Percentiles rank a stretch among this genome's conserved stretches.
These are phyloP conservation scores for Elasticomyces elasticus DNA, from an alignment of 495 filamentous ascomycete genomes.

Conservation along the genomic window DNA sequence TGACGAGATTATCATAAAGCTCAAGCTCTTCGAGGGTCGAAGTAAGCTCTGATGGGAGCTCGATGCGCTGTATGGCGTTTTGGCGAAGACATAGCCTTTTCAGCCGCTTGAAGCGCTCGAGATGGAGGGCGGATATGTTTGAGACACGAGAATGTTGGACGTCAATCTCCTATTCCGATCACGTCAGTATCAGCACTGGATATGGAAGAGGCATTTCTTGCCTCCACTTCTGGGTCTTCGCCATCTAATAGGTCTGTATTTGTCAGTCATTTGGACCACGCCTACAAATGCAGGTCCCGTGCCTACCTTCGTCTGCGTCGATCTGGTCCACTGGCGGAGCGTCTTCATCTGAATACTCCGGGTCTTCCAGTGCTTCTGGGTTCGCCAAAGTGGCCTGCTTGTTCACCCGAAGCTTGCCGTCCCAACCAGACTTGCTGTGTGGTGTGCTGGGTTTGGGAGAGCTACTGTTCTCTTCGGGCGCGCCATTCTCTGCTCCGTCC, in stretches of 20 bases:
- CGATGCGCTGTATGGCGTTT: constrained; percentile 74
- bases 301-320: constrained; percentile 65
- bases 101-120: constrained; percentile 70
- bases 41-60: constrained; percentile 54
- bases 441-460: constrained; percentile 14
- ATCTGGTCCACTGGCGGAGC: constrained; percentile 67
- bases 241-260: constrained; percentile 54
- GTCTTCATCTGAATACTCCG: constrained; percentile 78
- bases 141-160: constrained; percentile 74
- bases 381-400: constrained; percentile 57
- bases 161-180: constrained; percentile 61
- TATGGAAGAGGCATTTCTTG: constrained; percentile 22
- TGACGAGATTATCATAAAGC: constrained; percentile 95
- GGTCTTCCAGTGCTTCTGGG: constrained; percentile 68
- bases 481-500: neutral
- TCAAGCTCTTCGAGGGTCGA: constrained; percentile 71
- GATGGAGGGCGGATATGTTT: constrained; percentile 63
- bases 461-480: neutral
- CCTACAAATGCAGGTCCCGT: neutral
- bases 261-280: neutral
- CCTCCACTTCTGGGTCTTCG: constrained; percentile 50
- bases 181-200: neutral
- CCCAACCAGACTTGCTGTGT: constrained; percentile 53
- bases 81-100: constrained; percentile 86
- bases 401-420: constrained; percentile 75